Evolutionary conservation across 2,329 filamentous ascomycete species (phyloP).

Genomic region (Fusarium sp.): DNA sequence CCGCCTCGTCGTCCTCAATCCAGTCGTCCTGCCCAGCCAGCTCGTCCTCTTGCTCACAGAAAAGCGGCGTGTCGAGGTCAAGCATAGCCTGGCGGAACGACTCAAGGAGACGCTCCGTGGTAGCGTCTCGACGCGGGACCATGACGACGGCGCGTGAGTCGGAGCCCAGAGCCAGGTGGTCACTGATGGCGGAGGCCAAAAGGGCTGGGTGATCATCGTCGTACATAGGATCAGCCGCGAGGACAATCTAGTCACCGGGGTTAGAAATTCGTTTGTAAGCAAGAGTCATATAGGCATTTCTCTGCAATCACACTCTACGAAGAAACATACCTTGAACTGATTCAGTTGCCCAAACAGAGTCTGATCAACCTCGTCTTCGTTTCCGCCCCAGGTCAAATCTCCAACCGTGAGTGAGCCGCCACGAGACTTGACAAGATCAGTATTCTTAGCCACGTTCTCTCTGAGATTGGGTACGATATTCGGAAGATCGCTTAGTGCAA

Average conservation of each 20-base stretch:
- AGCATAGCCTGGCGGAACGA: constrained; percentile 73
- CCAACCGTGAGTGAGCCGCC: constrained; percentile 71
- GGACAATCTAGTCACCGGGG: constrained; percentile 67
- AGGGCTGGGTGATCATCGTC: constrained; percentile 83
- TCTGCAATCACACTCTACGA: constrained; percentile 19
- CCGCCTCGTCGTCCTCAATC: constrained; percentile 64
- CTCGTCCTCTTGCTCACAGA: constrained; percentile 68
- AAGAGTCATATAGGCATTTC: constrained; percentile 10
- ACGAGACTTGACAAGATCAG: constrained; percentile 61
- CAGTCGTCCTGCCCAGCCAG: constrained; percentile 80
- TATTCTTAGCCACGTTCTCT: constrained; percentile 78
- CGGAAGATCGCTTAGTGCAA: constrained; percentile 84
- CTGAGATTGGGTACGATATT: constrained; percentile 84
- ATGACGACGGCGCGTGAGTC: constrained; percentile 79
- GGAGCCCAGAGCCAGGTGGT: constrained; percentile 69
- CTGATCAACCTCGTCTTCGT: constrained; percentile 57
- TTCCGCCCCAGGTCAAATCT: constrained; percentile 78
- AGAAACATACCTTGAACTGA: constrained; percentile 62
- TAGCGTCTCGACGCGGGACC: constrained; percentile 80
- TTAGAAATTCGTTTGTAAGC: constrained; percentile 23
- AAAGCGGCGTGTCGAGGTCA: constrained; percentile 57
- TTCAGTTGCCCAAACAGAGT: constrained; percentile 56
- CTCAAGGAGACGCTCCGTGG: constrained; percentile 69
- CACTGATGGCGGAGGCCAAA: constrained; percentile 75
- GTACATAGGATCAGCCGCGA: constrained; percentile 90